Evolutionary conservation across 495 filamentous ascomycete species (phyloP).

Genomic region (Annulohypoxylon maeteangense): DNA sequence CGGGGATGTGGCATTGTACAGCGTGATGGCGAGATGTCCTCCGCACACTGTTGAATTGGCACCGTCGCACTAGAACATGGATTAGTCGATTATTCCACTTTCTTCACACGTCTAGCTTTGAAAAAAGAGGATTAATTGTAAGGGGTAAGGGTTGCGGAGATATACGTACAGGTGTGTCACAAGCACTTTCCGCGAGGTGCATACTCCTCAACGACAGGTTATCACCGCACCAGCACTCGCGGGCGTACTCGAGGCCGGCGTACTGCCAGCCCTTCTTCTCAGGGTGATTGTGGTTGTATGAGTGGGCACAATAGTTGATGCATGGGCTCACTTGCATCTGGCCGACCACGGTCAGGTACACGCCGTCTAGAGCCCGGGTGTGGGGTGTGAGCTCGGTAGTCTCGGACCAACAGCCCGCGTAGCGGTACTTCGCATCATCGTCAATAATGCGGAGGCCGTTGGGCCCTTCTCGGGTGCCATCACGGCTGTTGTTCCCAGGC

Average conservation of each 20-base stretch:
- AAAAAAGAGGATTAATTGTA: neutral
- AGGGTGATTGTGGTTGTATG: constrained; percentile 6
- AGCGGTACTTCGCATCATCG: constrained; percentile 46
- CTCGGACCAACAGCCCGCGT: constrained; percentile 64
- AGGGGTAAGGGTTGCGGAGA: neutral
- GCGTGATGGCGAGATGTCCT: constrained; percentile 48
- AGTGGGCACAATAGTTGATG: constrained; percentile 52
- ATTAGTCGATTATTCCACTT: neutral
- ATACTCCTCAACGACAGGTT: constrained; percentile 46
- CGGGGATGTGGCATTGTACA: constrained; percentile 17
- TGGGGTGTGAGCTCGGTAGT: constrained; percentile 48
- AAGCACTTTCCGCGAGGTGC: constrained; percentile 49
- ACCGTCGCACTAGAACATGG: constrained; percentile 50
- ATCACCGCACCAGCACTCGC: constrained; percentile 64
- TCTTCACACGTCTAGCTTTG: neutral
- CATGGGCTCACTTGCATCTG: constrained; percentile 44
- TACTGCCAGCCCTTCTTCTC: constrained; percentile 43
- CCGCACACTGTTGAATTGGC: constrained; percentile 57
- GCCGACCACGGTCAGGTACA: constrained; percentile 54
- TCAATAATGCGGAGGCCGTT: constrained; percentile 31
- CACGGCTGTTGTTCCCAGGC: neutral
- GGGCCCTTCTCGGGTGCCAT: neutral
- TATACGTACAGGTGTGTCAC: constrained; percentile 48
- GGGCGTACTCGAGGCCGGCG: constrained; percentile 61
- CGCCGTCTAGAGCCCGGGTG: constrained; percentile 49